Base-by-base conservation (phyloP, 805 yeast genomes). In the Scheffersomyces spartinae region DNA sequence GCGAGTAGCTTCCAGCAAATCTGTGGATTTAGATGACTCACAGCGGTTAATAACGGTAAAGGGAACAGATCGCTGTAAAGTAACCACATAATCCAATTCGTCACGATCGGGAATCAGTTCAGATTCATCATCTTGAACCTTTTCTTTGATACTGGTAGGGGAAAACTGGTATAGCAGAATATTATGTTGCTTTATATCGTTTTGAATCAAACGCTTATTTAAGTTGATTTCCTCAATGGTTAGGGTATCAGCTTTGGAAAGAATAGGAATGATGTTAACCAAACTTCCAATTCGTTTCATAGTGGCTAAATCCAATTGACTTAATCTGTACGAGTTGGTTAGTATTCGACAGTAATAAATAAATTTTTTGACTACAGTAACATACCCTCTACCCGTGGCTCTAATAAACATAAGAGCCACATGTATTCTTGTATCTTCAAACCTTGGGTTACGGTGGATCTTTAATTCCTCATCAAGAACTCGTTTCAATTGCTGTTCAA, bases 381-480 rank as follows among this genome's bases (percentile, higher is more conserved):
- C 23, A 7, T 11, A 21, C 3, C 74, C 68, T 32, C 63, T 68
- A 20, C 74, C 72, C 4, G 75, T 62, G 0, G 94, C 88, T 5
- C 72, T 64, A 27, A 88, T 61, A 46, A 88, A 81, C 55, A 84
- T 88, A 23, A 88, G 49, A 46, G 95, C 84, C 18, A 75, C 81
- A 55, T 88, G 95, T 20, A 88, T 76, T 28, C 94, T 65, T 36
- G 66, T 55, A 43, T 86, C 95, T 8, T 43, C 38, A 29, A 61
- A 24, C 4, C 32, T 26, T 3, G 23, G 60, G 40, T 52, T 49
- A 33, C 35, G 26, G 28, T 88, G 66, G 35, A 64, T 51, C 9
- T 86, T 86, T 48, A 78, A 86, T 46, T 72, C 81, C 40, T 79
- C 84, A 55, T 82, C 94, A 34, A 71, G 71, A 65, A 68, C 74